Percentiles rank a stretch among this genome's conserved stretches.
These are phyloP conservation scores for Penicillium waksmanii DNA, from an alignment of 495 filamentous ascomycete genomes.

Conservation along the genomic window DNA sequence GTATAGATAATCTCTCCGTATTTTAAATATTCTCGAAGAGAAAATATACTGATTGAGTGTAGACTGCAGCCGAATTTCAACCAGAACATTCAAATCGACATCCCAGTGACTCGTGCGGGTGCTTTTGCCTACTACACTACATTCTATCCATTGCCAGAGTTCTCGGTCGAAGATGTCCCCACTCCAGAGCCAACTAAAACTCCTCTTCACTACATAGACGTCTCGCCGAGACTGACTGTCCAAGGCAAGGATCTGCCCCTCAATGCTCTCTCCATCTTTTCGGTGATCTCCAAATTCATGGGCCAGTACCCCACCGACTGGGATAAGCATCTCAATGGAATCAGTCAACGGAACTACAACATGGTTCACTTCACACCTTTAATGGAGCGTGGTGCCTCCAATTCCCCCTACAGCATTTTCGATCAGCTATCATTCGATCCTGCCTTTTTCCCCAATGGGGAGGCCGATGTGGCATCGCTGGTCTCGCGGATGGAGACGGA, in stretches of 20 bases:
- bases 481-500: conserved; percentile 82
- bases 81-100: conserved; percentile 82
- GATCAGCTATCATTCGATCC: conserved; percentile 90
- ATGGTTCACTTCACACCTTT: conserved; percentile 98
- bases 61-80: conserved; percentile 94
- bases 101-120: conserved; percentile 81
- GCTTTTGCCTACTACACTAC: conserved; percentile 96
- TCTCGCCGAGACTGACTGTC: conserved; percentile 79
- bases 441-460: conserved; percentile 80
- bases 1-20: conserved; percentile 48
- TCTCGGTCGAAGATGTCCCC: conserved; percentile 60
- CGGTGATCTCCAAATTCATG: conserved; percentile 98
- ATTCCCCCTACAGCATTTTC: conserved; percentile 96
- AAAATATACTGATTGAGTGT: conserved; percentile 29
- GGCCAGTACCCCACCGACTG: conserved; percentile 86
- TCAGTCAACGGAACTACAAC: conserved; percentile 90
- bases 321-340: conserved; percentile 85
- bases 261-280: conserved; percentile 86
- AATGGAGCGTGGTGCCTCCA: conserved; percentile 83
- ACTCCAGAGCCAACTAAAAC: conserved; percentile 66
- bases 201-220: conserved; percentile 85
- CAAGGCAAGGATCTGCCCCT: conserved; percentile 72
- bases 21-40: background rate
- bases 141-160: conserved; percentile 82
- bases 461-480: conserved; percentile 77